Conservation (phyloP, 2,329 filamentous ascomycete species). For the Domatiomyces catenatus region DNA sequence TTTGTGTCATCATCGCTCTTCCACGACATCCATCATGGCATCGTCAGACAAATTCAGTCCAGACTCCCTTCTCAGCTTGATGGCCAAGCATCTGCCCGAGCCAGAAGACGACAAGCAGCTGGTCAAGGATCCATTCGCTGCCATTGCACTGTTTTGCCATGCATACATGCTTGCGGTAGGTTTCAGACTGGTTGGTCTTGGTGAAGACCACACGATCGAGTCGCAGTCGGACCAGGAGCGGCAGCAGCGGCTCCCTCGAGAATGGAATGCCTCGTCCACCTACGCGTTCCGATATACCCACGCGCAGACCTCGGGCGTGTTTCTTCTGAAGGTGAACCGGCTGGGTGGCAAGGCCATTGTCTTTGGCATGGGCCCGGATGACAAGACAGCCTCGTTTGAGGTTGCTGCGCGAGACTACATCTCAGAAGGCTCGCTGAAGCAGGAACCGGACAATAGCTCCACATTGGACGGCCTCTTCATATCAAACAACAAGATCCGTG, state of each 20-base stretch:
- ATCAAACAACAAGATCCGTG: conserved; percentile 51
- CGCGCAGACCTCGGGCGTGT: conserved; percentile 68
- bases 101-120: conserved; percentile 7
- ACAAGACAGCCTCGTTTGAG: conserved; percentile 67
- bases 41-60: conserved; percentile 9
- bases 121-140: conserved; percentile 49
- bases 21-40: conserved; percentile 8
- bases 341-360: conserved; percentile 74
- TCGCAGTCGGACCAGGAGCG: conserved; percentile 40
- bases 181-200: conserved; percentile 69
- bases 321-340: conserved; percentile 65
- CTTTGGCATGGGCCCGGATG: conserved; percentile 62
- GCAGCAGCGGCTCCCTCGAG: conserved; percentile 50
- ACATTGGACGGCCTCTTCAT: conserved; percentile 51
- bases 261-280: conserved; percentile 63
- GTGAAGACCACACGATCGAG: conserved; percentile 61
- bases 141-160: conserved; percentile 68
- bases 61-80: conserved; percentile 16
- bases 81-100: conserved; percentile 18
- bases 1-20: background rate
- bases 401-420: conserved; percentile 60
- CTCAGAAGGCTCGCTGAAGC: conserved; percentile 43
- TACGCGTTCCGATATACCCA: conserved; percentile 80
- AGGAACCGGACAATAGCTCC: conserved; percentile 21
- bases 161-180: conserved; percentile 65